Evolutionary conservation across 2,329 filamentous ascomycete genomes (phyloP), one percentile per base, ranked within the genome.

Genomic region (Aspergillus bombycis): DNA sequence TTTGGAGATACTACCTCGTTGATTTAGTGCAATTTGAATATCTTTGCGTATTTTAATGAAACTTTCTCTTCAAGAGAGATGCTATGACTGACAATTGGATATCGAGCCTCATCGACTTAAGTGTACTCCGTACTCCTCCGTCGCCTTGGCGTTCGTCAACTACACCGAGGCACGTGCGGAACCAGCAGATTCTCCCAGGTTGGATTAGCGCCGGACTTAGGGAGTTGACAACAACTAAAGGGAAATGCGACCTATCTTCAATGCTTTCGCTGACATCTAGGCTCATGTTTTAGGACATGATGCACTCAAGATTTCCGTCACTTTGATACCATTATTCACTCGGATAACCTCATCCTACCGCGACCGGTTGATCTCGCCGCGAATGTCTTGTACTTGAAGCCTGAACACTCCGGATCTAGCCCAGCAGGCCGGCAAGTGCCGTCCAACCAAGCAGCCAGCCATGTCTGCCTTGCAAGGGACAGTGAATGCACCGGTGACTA

Each of bases 391-490:
- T 38, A 38, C n/a, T 55, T 55, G n/a, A 32, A 26, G 5, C n/a
- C 52, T 55, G 9, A 32, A 26, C 32, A 26, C 32, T 41, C 28
- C 21, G 12, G 52, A 38, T 55, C 52, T 38, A 38, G 12, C 36
- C 34, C 30, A 55, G 34, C 14, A 55, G 32, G 52, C 52, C 32
- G 52, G 30, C 30, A 55, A 21, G 34, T 32, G 26, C 48, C 28
- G 48, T 34, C 19, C 48, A 38, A 38, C 32, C 36, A 34, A 43
- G 45, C 56, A 32, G 38, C 28, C 45, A 50, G 62, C 14, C 16
- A 76, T 76, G 75, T 71, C 74, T 38, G 63, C 68, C 32, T 52
- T 68, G 32, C 59, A 70, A 53, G 67, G 54, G 14, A 53, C 71
- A 48, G 64, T 63, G 23, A 62, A 62, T 19, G 53, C 71, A 54